A percentile compares a stretch with the other conserved stretches of the same genome.
phyloP scores from a whole-genome alignment of 2,329 filamentous ascomycete genomes.

The Dactylellina drechsleri region DNA sequence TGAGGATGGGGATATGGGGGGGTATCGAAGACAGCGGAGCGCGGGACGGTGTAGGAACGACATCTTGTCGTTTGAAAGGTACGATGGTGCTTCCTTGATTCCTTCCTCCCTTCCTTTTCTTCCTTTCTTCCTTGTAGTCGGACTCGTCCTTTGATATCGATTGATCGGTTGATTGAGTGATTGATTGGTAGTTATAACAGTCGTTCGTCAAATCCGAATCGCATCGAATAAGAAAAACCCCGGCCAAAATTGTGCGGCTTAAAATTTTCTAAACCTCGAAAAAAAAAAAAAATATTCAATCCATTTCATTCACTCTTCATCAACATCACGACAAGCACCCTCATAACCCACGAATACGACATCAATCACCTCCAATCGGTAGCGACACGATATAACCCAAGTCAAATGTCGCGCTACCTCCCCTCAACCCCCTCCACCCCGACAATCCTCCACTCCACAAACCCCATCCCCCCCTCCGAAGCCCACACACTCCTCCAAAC shows the following conservation, averaged over 20 bases:
- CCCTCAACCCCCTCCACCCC: slow-evolving; percentile 16
- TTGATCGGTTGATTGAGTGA: no score
- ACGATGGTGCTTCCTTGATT: neutral
- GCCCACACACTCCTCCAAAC: slow-evolving; percentile 50
- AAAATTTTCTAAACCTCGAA: slow-evolving; percentile 25
- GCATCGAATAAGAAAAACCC: no score
- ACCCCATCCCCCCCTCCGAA: slow-evolving; percentile 7
- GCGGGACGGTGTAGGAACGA: slow-evolving; percentile 31
- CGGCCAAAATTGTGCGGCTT: slow-evolving; percentile 21
- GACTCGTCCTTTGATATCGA: no score
- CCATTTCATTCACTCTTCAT: neutral
- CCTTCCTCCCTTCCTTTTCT: no score
- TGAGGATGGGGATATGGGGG: slow-evolving; percentile 1
- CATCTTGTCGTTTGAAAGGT: neutral
- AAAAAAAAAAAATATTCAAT: neutral
- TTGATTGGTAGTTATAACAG: no score
- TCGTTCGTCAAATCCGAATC: no score
- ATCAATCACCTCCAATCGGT: slow-evolving; percentile 2
- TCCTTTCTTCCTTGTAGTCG: no score
- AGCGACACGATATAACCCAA: neutral
- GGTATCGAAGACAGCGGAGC: slow-evolving; percentile 27
- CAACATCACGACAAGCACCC: no score
- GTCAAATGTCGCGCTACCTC: slow-evolving; percentile 42
- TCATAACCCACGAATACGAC: no score
- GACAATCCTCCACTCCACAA: slow-evolving; percentile 35